Evolutionary conservation across 2,329 filamentous ascomycete genomes (phyloP).

Genomic region (Dactylellina cionopaga): DNA sequence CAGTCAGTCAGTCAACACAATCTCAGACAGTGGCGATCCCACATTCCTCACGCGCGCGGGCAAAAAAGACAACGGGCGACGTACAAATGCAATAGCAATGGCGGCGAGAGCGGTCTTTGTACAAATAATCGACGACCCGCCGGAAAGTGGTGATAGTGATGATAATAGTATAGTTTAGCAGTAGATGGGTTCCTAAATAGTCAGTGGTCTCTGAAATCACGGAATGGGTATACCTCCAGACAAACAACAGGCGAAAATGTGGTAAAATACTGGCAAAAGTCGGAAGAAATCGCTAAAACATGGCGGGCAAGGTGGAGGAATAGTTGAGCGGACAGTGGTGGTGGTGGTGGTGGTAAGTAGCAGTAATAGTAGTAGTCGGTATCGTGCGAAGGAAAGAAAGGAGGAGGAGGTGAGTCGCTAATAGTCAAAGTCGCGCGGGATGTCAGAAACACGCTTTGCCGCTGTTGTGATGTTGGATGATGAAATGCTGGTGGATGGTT

Average conservation of each 20-base stretch:
- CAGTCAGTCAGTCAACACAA: conserved; percentile 16
- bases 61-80: background rate
- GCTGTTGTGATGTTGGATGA: background rate
- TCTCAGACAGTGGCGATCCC: conserved; percentile 5
- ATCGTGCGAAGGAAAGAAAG: background rate
- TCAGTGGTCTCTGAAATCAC: conserved; percentile 44
- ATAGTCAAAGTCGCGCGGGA: conserved; percentile 22
- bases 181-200: conserved; percentile 24
- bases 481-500: background rate
- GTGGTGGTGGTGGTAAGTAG: background rate
- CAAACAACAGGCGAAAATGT: conserved; percentile 7
- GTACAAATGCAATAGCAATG: conserved; percentile 26
- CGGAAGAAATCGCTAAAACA: conserved; percentile 20
- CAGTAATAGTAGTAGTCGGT: background rate
- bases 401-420: background rate
- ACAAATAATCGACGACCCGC: conserved; percentile 51
- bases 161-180: background rate
- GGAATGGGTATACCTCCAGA: conserved; percentile 32
- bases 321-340: background rate
- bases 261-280: conserved; percentile 8
- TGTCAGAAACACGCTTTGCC: conserved; percentile 5
- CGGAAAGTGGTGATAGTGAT: background rate
- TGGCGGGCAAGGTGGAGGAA: background rate
- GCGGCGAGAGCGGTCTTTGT: conserved; percentile 42
- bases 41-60: conserved; percentile 42